A percentile compares a stretch with the other conserved stretches of the same genome.
Evolutionary conservation across 495 filamentous ascomycete species (phyloP).

Genomic region (Trichoderma orchidacearum): DNA sequence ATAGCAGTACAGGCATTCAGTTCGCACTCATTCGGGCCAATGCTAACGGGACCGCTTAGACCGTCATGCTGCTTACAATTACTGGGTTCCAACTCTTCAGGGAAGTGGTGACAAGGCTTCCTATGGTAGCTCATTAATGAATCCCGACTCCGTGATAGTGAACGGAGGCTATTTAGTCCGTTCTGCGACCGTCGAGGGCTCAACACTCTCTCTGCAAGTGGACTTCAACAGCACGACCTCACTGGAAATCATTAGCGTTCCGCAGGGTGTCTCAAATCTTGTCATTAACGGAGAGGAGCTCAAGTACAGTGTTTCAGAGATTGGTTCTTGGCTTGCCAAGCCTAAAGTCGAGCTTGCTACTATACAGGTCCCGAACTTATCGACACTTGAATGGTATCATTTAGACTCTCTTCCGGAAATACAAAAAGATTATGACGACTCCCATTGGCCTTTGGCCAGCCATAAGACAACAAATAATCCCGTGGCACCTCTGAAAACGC

Average conservation of each 20-base stretch:
- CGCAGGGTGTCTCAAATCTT: conserved; percentile 28
- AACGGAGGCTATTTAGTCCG: conserved; percentile 42
- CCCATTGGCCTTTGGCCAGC: conserved; percentile 37
- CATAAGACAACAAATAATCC: conserved; percentile 42
- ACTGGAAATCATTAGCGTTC: conserved; percentile 42
- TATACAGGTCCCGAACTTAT: conserved; percentile 26
- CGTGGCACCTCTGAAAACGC: conserved; percentile 38
- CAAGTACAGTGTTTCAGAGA: conserved; percentile 1
- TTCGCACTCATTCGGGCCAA: conserved; percentile 7
- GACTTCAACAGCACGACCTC: conserved; percentile 52
- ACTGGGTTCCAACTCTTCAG: conserved; percentile 36
- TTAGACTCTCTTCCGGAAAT: conserved; percentile 54
- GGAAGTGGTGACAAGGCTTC: not conserved
- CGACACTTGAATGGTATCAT: conserved; percentile 39
- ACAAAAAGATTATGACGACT: conserved; percentile 40
- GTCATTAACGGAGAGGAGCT: conserved; percentile 47
- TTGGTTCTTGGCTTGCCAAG: conserved; percentile 14
- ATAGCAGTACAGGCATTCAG: no score
- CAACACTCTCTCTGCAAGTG: conserved; percentile 42
- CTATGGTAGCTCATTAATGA: conserved; percentile 16
- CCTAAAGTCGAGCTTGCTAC: conserved; percentile 22
- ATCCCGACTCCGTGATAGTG: conserved; percentile 17
- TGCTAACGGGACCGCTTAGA: conserved; percentile 16
- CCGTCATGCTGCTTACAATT: conserved; percentile 34
- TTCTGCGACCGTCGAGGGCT: conserved; percentile 31